Evolutionary conservation across 345 rosid species (phyloP).

Genomic region (Eucalyptus guilfoylei): DNA sequence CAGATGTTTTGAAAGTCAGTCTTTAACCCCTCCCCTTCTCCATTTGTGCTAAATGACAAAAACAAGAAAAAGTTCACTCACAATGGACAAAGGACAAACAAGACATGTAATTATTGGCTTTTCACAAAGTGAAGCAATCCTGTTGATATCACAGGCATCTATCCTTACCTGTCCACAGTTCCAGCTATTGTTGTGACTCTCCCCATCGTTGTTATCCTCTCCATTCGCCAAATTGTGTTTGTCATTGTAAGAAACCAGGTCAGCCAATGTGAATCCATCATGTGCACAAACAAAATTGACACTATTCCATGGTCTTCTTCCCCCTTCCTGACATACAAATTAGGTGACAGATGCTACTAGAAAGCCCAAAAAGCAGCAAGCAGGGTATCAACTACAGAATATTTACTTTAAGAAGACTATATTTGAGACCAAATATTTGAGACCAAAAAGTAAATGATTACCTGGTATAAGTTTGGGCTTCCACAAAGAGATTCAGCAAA

Average conservation of each 20-base stretch:
- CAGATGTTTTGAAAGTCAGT: neutral
- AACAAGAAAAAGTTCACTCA: neutral
- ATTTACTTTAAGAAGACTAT: neutral
- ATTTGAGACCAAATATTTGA: neutral
- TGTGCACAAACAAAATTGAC: slow-evolving; percentile 91
- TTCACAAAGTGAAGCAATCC: neutral
- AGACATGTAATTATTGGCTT: neutral
- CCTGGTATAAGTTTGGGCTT: slow-evolving; percentile 92
- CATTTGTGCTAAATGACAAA: neutral
- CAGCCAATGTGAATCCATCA: slow-evolving; percentile 90
- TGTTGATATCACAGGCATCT: neutral
- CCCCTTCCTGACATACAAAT: slow-evolving; percentile 55
- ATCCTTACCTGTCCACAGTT: slow-evolving; percentile 81
- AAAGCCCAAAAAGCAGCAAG: neutral
- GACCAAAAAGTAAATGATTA: neutral
- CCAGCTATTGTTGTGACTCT: slow-evolving; percentile 90
- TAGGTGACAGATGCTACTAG: neutral
- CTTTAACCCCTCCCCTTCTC: neutral
- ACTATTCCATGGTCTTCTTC: slow-evolving; percentile 96
- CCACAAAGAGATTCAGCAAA: slow-evolving; percentile 99
- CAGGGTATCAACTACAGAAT: neutral
- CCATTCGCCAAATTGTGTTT: slow-evolving; percentile 93
- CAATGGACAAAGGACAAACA: neutral
- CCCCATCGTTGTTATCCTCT: slow-evolving; percentile 94
- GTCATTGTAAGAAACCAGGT: slow-evolving; percentile 74